Percentiles rank a stretch among this genome's conserved stretches.
Evolutionary conservation across 208 protist species (phyloP).

Genomic region (Trypanosoma boissoni): DNA sequence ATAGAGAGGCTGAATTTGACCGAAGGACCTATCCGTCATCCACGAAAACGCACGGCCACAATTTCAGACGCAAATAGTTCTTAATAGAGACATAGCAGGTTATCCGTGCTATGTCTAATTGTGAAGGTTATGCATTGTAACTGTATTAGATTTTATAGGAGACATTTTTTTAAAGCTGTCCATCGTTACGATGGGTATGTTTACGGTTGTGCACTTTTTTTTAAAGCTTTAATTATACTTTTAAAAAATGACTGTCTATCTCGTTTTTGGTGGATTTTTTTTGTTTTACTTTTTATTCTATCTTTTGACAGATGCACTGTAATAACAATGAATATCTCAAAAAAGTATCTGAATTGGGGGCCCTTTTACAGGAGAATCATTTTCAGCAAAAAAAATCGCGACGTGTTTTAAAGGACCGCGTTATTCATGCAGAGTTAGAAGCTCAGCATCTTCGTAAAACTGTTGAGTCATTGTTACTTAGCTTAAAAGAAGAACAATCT

Average conservation of each 20-base stretch:
- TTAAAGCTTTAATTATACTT: conserved; percentile 8
- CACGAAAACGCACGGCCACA: conserved; percentile 51
- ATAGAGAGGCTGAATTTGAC: conserved; percentile 69
- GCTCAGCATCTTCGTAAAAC: conserved; percentile 9
- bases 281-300: background rate
- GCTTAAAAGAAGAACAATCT: conserved; percentile 13
- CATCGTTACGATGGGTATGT: too few relatives aligned
- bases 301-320: conserved; percentile 6
- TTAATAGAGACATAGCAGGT: background rate
- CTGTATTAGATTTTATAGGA: too few relatives aligned
- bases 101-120: too few relatives aligned
- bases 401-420: conserved; percentile 15
- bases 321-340: conserved; percentile 19
- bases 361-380: conserved; percentile 30
- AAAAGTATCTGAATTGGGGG: conserved; percentile 34
- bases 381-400: conserved; percentile 27
- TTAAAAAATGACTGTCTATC: too few relatives aligned
- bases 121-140: too few relatives aligned
- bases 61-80: conserved; percentile 13
- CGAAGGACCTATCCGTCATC: conserved; percentile 77
- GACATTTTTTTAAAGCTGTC: too few relatives aligned
- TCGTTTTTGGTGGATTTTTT: background rate
- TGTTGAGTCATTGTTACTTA: conserved; percentile 11
- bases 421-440: conserved; percentile 18
- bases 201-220: conserved; percentile 19